Evolutionary conservation across 2,329 filamentous ascomycete species (phyloP), one percentile per base, ranked within the genome.

Genomic region (Colletotrichum salicis): DNA sequence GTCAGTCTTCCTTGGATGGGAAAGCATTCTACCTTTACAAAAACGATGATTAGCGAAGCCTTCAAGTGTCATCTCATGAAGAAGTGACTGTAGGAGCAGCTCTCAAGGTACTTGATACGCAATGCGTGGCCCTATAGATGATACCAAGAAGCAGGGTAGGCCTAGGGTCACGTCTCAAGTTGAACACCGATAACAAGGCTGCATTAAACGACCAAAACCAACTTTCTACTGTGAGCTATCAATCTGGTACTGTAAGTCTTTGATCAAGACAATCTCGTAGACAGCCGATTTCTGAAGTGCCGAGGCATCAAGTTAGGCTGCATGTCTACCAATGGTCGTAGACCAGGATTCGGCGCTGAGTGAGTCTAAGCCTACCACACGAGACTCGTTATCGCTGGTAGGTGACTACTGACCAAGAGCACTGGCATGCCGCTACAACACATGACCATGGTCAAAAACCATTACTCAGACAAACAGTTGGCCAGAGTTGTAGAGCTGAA

Each of bases 1-100:
- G 4, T 7, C 19, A 48, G 19, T 48, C 0, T 19, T 0, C 8
- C 8, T 0, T 48, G 15, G 15, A n/a, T 3, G 19, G 41, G 1
- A 48, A 7, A 2, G 41, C 0, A 11, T 8, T 19, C 19, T n/a
- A 19, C 10, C 19, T 11, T 22, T 1, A 19, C 19, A 10, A 10
- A 0, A 19, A 8, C 8, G 7, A 11, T 5, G 19, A 48, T 1
- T 3, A 48, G 0, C 6, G 8, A 22, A 48, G 41, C 41, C 19
- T 48, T 11, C 33, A 35, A 12, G 7, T 35, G 4, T 22, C 41
- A 48, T 48, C 41, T 48, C 41, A 1, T 48, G 8, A 48, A 3
- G 4, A 48, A 22, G 8, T 5, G 8, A 22, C 41, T 48, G 19
- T 48, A 6, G 4, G 41, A 22, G 41, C 41, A 22, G 41, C 19